These are phyloP conservation scores for Calonectria fujianensis DNA, from an alignment of 2,329 filamentous ascomycete genomes.

Conservation along the genomic window DNA sequence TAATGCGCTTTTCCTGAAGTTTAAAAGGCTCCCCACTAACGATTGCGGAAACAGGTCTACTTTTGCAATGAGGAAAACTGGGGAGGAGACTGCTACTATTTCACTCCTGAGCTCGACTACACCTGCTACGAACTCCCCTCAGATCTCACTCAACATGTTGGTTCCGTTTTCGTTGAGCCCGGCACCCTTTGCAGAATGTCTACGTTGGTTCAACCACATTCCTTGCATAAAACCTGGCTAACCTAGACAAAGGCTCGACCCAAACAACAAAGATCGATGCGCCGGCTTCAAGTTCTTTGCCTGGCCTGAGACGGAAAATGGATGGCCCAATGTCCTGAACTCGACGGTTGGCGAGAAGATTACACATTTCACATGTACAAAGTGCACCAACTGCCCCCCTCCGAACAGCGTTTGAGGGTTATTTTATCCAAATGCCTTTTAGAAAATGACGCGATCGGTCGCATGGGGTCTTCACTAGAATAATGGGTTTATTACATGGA, in stretches of 20 bases:
- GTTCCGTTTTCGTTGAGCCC: slow-evolving; percentile 52
- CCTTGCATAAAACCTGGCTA: slow-evolving; percentile 6
- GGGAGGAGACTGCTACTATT: slow-evolving; percentile 51
- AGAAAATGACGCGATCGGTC: slow-evolving; percentile 21
- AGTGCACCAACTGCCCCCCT: slow-evolving; percentile 51
- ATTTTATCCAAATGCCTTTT: neutral
- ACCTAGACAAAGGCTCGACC: slow-evolving; percentile 41
- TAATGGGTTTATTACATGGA: slow-evolving; percentile 3
- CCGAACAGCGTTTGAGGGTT: slow-evolving; percentile 25
- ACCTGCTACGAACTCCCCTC: slow-evolving; percentile 48
- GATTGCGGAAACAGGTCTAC: slow-evolving; percentile 47
- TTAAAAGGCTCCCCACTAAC: slow-evolving; percentile 31
- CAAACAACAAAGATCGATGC: slow-evolving; percentile 37
- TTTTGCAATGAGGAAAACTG: slow-evolving; percentile 55
- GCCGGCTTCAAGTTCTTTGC: slow-evolving; percentile 47
- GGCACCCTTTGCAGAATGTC: slow-evolving; percentile 52
- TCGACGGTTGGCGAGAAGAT: slow-evolving; percentile 40
- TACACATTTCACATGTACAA: slow-evolving; percentile 54
- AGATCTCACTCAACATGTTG: slow-evolving; percentile 49
- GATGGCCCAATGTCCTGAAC: slow-evolving; percentile 50
- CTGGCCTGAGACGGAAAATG: slow-evolving; percentile 52
- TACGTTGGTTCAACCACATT: slow-evolving; percentile 41
- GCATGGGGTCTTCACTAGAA: neutral
- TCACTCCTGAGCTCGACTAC: slow-evolving; percentile 52
- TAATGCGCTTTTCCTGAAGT: no score